phyloP scores from a whole-genome alignment of 129 eudicot species.

The Solidago caesia region DNA sequence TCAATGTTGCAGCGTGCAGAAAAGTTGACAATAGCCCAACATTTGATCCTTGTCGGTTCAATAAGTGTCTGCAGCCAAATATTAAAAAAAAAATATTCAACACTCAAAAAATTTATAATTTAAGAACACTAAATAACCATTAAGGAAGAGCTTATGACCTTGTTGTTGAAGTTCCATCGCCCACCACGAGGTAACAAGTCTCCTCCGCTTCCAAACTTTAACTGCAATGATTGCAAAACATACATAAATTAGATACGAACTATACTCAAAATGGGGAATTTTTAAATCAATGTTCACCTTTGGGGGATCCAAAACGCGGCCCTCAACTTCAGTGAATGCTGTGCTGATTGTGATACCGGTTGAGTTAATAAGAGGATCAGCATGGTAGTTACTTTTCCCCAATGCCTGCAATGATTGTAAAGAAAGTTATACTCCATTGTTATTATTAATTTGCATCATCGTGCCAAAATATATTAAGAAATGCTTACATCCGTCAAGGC shows the following conservation, averaged over 20 bases:
- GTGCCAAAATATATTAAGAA: not conserved
- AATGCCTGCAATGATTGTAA: constrained; percentile 24
- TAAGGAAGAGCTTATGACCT: constrained; percentile 35
- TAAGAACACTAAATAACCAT: not conserved
- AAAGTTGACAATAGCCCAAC: constrained; percentile 81
- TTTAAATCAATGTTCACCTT: constrained; percentile 38
- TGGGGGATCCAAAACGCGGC: constrained; percentile 74
- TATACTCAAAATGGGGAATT: not conserved
- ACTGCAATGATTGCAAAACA: constrained; percentile 31
- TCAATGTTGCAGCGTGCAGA: constrained; percentile 67
- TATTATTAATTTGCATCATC: not conserved
- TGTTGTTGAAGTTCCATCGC: constrained; percentile 73
- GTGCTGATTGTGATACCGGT: constrained; percentile 66
- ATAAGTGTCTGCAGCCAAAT: constrained; percentile 44
- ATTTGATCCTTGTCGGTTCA: constrained; percentile 44
- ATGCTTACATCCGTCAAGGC: constrained; percentile 38
- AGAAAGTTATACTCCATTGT: not conserved
- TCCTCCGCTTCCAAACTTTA: constrained; percentile 65
- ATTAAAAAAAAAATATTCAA: not conserved
- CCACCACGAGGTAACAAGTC: constrained; percentile 63
- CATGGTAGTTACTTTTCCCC: constrained; percentile 40
- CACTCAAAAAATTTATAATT: not conserved
- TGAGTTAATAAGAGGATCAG: constrained; percentile 65
- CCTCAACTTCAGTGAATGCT: constrained; percentile 59
- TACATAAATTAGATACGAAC: constrained; percentile 17